A percentile compares a stretch with the other conserved stretches of the same genome.
These are phyloP conservation scores for Colletotrichum coccodes DNA, from an alignment of 2,329 filamentous ascomycete genomes.

Conservation along the genomic window DNA sequence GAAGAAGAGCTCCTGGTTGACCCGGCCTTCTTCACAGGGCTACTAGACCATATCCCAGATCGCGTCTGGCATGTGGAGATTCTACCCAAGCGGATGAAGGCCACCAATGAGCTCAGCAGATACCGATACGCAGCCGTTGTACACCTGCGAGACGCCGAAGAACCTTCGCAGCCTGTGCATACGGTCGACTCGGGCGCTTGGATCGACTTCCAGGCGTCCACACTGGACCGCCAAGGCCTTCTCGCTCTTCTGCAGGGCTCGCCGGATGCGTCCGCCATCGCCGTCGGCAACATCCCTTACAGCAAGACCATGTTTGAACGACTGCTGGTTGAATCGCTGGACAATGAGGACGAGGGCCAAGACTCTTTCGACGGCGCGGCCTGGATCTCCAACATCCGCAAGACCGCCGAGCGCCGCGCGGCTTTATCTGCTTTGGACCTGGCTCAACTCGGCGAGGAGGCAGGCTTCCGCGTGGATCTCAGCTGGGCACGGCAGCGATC, in stretches of 20 bases:
- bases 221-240: neutral
- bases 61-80: slow-evolving; percentile 40
- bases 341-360: neutral
- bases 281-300: slow-evolving; percentile 40
- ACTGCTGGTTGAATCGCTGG: neutral
- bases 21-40: slow-evolving; percentile 38
- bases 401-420: slow-evolving; percentile 12
- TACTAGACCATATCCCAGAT: slow-evolving; percentile 28
- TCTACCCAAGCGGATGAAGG: slow-evolving; percentile 40
- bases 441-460: slow-evolving; percentile 36
- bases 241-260: slow-evolving; percentile 23
- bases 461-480: slow-evolving; percentile 57
- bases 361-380: neutral
- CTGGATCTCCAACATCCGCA: neutral
- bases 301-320: slow-evolving; percentile 44
- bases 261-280: neutral
- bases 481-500: slow-evolving; percentile 53
- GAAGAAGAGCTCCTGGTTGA: slow-evolving; percentile 39
- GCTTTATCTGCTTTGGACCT: slow-evolving; percentile 33
- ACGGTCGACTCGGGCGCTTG: slow-evolving; percentile 17
- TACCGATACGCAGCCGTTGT: slow-evolving; percentile 42
- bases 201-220: neutral
- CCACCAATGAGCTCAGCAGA: slow-evolving; percentile 41
- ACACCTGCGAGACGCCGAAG: slow-evolving; percentile 15
- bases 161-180: slow-evolving; percentile 5